Base-by-base conservation (phyloP, 306 rosid species). In the Lablab purpureus region DNA sequence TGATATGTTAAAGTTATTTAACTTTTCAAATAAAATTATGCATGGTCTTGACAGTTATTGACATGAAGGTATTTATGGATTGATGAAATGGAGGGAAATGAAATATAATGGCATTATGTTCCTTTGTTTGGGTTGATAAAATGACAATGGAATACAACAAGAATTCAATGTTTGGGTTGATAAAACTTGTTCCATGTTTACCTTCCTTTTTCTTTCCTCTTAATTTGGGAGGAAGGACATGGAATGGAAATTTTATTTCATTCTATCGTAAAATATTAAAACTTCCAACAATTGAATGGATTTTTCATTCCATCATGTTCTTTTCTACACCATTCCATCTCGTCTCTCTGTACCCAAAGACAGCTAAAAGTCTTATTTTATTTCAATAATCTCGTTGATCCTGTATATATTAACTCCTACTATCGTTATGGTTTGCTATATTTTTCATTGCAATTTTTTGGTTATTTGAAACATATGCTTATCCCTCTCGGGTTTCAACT, bases 401-500 rank as follows among this genome's bases (percentile, higher is more conserved):
- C 67, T 23, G 60, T 51, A 28, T 68, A 46, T 5, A 41, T 74
- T 50, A 50, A 50, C 52, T 54, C 59, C 34, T 70, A 13, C n/a
- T 3, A 18, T 67, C 52, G 49, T 22, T 66, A 55, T 36, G 23
- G 41, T 75, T 70, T 37, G 34, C 68, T 47, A 13, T 49, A 37
- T 50, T 36, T 69, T 49, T 28, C 23, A 0, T 40, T 19, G 4
- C 23, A 47, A 51, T 45, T 30, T 77, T 52, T 22, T 18, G 55
- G 43, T 49, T 49, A 13, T 49, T 23, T 19, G 45, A 40, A 65
- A 58, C 47, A 22, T 49, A 23, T 59, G 23, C 19, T 36, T 71
- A 28, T 45, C 59, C 25, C 77, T 81, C 19, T 77, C 13, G 10
- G 40, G 34, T 62, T 76, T 63, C 40, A 66, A 71, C 62, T 32